Base-by-base conservation (phyloP, 352 stramenopile species). In the Pythium phragmitis region DNA sequence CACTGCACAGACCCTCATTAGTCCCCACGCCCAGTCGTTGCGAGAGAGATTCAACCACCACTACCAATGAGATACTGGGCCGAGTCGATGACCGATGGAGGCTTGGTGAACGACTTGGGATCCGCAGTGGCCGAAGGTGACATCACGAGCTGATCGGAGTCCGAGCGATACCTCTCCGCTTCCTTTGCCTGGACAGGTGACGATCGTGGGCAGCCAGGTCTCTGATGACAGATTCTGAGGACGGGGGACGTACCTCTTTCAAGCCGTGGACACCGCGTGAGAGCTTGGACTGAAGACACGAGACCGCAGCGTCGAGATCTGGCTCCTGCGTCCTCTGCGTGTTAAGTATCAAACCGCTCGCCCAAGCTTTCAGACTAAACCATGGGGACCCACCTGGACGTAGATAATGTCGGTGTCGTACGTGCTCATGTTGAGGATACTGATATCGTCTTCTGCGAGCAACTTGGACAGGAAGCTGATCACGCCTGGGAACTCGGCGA, bases 401-500 rank as follows among this genome's bases (percentile, higher is more conserved):
- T 92, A 93, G 53, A 95, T 95, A 54, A 95, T 87, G 68, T 95
- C 86, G 9, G 86, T 95, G 56, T 95, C 86, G 80, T 91, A 95
- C 1, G 84, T 93, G 73, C 86, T 95, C 86, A 95, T 92, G 71
- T 95, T 95, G 74, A 95, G 82, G 62, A 95, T 95, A 82, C 84
- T 93, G 60, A 95, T 95, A 39, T 84, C 69, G 60, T 92, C 84
- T 57, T 92, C 81, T 0, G 86, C 86, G 12, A 95, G 69, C 36
- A 93, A 64, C 52, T 92, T 92, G 41, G 86, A 95, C 26, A 95
- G 62, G 56, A 95, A 95, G 63, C 85, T 77, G 26, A 14, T 77
- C 41, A 95, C 76, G 17, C 86, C 86, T 4, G 86, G 86, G 60
- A 95, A 95, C 60, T 95, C 84, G 6, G 82, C 86, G 42, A 93